Conservation (phyloP, 495 filamentous ascomycete species). For the Oleoguttula mirabilis region DNA sequence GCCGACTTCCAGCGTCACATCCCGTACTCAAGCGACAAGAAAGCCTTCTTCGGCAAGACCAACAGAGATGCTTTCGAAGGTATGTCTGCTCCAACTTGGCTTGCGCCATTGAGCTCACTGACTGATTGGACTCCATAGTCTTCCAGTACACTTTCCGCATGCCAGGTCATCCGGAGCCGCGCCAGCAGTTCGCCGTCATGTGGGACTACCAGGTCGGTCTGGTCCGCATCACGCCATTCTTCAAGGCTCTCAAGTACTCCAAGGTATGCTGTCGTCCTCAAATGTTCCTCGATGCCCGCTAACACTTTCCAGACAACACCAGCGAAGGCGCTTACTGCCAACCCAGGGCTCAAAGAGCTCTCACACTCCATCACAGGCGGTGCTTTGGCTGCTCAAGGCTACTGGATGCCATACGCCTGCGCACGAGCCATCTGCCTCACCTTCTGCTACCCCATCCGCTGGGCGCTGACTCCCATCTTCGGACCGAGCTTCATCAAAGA, state of each 20-base stretch:
- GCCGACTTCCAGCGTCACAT: slow-evolving; percentile 60
- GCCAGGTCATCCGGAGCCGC: slow-evolving; percentile 45
- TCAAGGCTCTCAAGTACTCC: slow-evolving; percentile 74
- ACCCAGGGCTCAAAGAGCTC: slow-evolving; percentile 71
- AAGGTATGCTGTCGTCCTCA: slow-evolving; percentile 48
- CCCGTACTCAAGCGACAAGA: slow-evolving; percentile 90
- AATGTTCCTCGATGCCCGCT: neutral
- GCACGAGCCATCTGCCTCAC: slow-evolving; percentile 74
- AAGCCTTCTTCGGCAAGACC: slow-evolving; percentile 70
- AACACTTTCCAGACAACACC: slow-evolving; percentile 54
- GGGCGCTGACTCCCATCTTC: slow-evolving; percentile 77
- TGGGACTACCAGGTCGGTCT: slow-evolving; percentile 98
- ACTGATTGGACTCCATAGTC: no score
- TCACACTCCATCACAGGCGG: slow-evolving; percentile 93
- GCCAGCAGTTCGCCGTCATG: slow-evolving; percentile 65
- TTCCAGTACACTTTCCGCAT: slow-evolving; percentile 83
- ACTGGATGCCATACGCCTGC: slow-evolving; percentile 88
- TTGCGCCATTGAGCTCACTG: no score
- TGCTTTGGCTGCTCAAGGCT: slow-evolving; percentile 81
- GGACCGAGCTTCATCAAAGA: slow-evolving; percentile 61
- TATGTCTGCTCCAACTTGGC: no score
- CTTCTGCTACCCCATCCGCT: slow-evolving; percentile 77
- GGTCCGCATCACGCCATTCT: slow-evolving; percentile 86
- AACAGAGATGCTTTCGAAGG: slow-evolving; percentile 81
- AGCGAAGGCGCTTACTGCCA: slow-evolving; percentile 64